Base-by-base conservation (phyloP, 208 protist genomes). In the Polymyxa betae region DNA sequence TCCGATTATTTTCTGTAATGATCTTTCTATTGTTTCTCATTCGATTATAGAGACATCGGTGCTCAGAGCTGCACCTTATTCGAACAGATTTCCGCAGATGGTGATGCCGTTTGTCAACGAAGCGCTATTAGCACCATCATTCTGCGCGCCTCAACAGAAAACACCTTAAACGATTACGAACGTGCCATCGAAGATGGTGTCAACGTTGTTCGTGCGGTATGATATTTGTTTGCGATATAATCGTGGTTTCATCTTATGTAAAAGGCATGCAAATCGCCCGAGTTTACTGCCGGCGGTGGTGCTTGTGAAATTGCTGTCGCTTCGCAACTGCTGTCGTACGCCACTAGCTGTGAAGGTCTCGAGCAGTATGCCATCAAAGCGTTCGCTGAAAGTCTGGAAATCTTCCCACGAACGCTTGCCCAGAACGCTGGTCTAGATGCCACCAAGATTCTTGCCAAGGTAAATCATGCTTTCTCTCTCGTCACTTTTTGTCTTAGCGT, bases 291-390 rank as follows among this genome's bases (percentile, higher is more conserved):
- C 66, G 98, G 98, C 91, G 98, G 97, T 38, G 98, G 98, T 90
- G 98, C 98, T 45, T 93, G 96, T 38, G 98, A 99, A 94, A 98
- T 99, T 93, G 98, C 43, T 77, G 38, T 88, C n/a, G 1, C 88
- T 35, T 12, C 49, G 0, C 64, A 89, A 40, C 90, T 91, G 35
- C 35, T 77, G 20, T 89, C 64, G 35, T 93, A 88, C 32, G 93
- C 88, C 38, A 82, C 77, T 45, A 43, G 45, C n/a, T n/a, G 78
- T 10, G 78, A 88, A 12, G 93, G 93, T 87, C 95, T 99, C 35
- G 97, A 99, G 87, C 98, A 99, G 95, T 99, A 99, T 92, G 97
- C 98, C 29, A 98, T 99, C 93, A 96, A 97, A 90, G 97, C 98
- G 92, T 99, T 96, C 94, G 98, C 97, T 0, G 96, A 98, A 89